Percentiles rank a stretch among this genome's conserved stretches.
These are phyloP conservation scores for Westerdykella sp. DNA, from an alignment of 2,329 filamentous ascomycete genomes.

Conservation along the genomic window DNA sequence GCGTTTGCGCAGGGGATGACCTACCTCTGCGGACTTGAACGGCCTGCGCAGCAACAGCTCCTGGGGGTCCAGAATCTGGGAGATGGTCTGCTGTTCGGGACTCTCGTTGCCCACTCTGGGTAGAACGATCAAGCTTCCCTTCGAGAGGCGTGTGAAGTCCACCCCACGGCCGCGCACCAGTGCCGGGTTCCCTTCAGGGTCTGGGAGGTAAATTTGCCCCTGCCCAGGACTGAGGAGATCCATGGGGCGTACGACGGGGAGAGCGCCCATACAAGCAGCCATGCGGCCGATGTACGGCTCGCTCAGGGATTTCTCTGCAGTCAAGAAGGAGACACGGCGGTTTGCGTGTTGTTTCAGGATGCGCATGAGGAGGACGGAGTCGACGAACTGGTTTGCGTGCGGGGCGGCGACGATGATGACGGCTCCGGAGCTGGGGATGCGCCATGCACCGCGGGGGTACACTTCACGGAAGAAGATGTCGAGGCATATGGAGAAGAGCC, in stretches of 20 bases:
- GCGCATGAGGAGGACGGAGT: conserved; percentile 87
- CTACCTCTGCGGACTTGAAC: conserved; percentile 68
- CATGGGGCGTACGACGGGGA: conserved; percentile 88
- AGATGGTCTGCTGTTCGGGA: conserved; percentile 69
- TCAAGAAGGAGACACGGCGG: conserved; percentile 84
- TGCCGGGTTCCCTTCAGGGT: conserved; percentile 77
- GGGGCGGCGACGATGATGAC: conserved; percentile 94
- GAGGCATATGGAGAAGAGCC: conserved; percentile 4
- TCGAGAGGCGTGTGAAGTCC: conserved; percentile 68
- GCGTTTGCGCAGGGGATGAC: conserved; percentile 76
- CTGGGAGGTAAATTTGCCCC: conserved; percentile 81
- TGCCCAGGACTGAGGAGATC: conserved; percentile 74
- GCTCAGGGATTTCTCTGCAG: conserved; percentile 91
- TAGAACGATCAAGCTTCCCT: conserved; percentile 78
- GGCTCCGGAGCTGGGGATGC: conserved; percentile 79
- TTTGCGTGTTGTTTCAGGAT: conserved; percentile 80
- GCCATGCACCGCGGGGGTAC: conserved; percentile 79
- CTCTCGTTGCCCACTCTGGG: conserved; percentile 70
- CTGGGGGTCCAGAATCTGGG: conserved; percentile 69
- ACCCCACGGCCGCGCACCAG: conserved; percentile 74
- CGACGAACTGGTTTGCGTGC: conserved; percentile 97
- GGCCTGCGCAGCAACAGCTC: conserved; percentile 82
- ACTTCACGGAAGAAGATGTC: conserved; percentile 9
- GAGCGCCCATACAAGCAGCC: conserved; percentile 76
- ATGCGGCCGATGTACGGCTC: conserved; percentile 82